Evolutionary conservation across 164 flowering plant species (phyloP), one percentile per base, ranked within the genome.

Genomic region (Kingdonia uniflora): DNA sequence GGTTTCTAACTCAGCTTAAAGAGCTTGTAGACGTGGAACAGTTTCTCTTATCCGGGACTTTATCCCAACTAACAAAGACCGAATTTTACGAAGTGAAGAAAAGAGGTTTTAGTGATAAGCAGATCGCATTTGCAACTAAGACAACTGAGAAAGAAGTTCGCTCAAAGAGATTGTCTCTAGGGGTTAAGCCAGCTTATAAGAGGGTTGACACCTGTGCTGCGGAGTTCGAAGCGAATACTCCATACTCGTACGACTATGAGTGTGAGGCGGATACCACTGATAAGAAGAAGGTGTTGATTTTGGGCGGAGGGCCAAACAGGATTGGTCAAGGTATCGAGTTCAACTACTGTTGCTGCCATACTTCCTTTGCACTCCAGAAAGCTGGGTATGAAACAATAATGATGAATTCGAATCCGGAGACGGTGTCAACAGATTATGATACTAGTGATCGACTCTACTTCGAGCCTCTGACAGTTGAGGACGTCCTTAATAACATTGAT

Each of bases 141-240:
- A 73, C 95, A 48, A 61, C 74, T 17, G 95, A 86, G 69, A 68
- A 70, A 59, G 89, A 86, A 59, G 95, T 92, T 33, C 75, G 95
- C 15, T 57, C 57, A 14, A 76, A 58, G 69, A 72, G 99, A 44
- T 40, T 88, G 50, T 82, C 91, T 42, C 48, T 86, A 2, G 90
- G 97, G 54, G 85, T 92, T 46, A 43, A 62, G 47, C 99, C 97
- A 25, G 71, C 84, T 33, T 92, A 84, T 68, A 92, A 88, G 59
- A 74, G 91, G 57, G 99, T 92, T 24, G 99, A 92, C 74, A 92
- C 99, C 15, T 92, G 99, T 74, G 97, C 97, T 52, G 97, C 99
- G 11, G 97, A 92, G 64, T 92, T 92, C 68, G 99, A 92, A 60
- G 99, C 99, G n/a, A 71, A 92, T 60, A 92, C 99, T 56, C 99